Conservation (phyloP, 2,329 filamentous ascomycete species). For the Ophiostoma tasmaniense region DNA sequence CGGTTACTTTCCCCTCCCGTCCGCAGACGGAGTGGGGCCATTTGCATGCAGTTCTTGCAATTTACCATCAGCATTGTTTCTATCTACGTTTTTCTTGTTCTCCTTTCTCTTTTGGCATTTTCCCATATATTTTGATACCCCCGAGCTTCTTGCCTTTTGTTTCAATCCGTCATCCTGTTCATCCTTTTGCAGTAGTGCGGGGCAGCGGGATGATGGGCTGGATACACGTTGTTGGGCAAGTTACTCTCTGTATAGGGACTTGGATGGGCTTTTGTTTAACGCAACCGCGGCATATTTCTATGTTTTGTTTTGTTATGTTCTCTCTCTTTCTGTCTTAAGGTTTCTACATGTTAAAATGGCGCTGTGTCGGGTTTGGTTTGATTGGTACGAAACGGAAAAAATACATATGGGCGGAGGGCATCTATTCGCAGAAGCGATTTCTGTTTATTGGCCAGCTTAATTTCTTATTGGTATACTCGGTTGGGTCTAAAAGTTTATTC, state of each 20-base stretch:
- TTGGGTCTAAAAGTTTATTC: background rate
- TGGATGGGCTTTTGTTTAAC: background rate
- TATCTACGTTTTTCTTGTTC: background rate
- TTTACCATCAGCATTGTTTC: background rate
- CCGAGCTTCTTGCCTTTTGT: background rate
- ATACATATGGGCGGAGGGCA: background rate
- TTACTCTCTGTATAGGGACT: conserved; percentile 4
- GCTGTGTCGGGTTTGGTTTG: background rate
- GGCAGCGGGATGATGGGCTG: background rate
- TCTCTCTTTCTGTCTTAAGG: background rate
- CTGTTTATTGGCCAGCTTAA: background rate
- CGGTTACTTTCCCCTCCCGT: background rate
- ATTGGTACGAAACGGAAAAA: background rate
- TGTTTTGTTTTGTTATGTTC: background rate
- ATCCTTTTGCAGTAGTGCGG: background rate
- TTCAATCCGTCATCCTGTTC: background rate
- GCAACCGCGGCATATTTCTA: background rate
- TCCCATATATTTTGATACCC: conserved; percentile 8
- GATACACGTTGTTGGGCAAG: background rate
- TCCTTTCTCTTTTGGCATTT: background rate
- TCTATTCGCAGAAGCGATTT: conserved; percentile 6
- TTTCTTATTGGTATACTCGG: background rate
- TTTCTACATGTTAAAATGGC: background rate
- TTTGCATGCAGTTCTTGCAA: background rate
- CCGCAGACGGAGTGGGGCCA: background rate